Evolutionary conservation across 257 asterid species (phyloP).

Genomic region (Fraxinus americana): DNA sequence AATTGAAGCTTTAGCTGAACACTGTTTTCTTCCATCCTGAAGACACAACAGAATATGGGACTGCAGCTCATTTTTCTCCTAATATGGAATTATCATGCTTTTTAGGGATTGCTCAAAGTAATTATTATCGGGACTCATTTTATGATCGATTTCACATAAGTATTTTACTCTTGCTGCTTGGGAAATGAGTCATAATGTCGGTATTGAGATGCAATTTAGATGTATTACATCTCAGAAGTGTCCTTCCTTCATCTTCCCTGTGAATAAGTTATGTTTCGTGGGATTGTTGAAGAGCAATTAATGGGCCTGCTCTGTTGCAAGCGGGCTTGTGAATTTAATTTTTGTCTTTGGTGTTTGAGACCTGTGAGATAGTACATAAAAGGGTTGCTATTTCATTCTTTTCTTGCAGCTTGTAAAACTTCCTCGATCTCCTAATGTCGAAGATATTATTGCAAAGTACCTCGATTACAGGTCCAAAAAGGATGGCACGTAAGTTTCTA

Average conservation of each 20-base stretch:
- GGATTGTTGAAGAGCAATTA: neutral
- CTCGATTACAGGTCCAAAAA: slow-evolving; percentile 81
- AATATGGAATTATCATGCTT: neutral
- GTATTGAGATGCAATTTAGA: neutral
- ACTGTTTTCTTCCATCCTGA: slow-evolving; percentile 5
- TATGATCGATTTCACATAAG: neutral
- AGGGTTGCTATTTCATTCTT: slow-evolving; percentile 1
- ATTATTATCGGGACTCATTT: neutral
- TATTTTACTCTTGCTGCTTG: neutral
- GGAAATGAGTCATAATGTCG: slow-evolving; percentile 13
- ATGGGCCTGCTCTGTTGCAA: slow-evolving; percentile 12
- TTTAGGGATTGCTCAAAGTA: neutral
- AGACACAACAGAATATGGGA: neutral
- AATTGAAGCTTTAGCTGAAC: neutral
- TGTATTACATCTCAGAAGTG: neutral
- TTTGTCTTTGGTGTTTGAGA: neutral
- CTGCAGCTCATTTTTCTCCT: slow-evolving; percentile 2
- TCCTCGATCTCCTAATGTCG: slow-evolving; percentile 86
- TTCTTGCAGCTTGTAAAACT: slow-evolving; percentile 88
- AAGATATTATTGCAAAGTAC: slow-evolving; percentile 74
- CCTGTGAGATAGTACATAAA: slow-evolving; percentile 11
- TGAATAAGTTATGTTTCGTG: neutral
- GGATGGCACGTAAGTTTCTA: slow-evolving; percentile 75
- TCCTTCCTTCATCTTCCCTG: neutral
- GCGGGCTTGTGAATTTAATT: slow-evolving; percentile 3